phyloP scores from a whole-genome alignment of 78 protist genomes.

The Isochrysis galbana region DNA sequence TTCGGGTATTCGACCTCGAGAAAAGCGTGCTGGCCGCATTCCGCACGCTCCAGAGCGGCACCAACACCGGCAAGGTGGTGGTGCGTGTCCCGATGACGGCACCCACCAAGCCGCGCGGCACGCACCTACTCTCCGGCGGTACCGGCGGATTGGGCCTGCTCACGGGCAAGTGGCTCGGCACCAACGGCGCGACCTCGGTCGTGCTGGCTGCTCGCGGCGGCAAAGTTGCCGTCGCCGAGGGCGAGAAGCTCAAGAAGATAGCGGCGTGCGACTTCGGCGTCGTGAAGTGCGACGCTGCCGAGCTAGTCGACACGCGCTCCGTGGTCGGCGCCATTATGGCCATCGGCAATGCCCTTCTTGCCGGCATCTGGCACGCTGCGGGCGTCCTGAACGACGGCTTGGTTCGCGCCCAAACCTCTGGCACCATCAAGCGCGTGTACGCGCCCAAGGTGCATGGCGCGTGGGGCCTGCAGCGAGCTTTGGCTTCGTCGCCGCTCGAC shows the following conservation, averaged over 20 bases:
- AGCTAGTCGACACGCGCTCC: not conserved
- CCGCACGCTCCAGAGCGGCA: not conserved
- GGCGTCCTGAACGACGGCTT: slow-evolving; percentile 27
- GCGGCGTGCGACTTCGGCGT: not conserved
- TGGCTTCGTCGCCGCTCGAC: not conserved
- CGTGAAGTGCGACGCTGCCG: slow-evolving; percentile 1
- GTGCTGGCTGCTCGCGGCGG: not conserved
- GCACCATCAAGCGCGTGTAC: not conserved
- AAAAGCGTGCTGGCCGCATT: not conserved
- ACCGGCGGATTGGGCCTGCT: slow-evolving; percentile 31
- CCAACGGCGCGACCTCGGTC: not conserved
- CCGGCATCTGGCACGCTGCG: not conserved
- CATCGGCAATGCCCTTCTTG: not conserved
- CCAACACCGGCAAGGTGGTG: slow-evolving; percentile 39
- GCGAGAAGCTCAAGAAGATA: not conserved
- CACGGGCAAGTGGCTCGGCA: not conserved
- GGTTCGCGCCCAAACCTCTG: not conserved
- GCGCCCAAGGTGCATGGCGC: slow-evolving; percentile 21
- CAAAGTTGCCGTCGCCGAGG: not conserved
- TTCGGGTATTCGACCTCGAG: not conserved
- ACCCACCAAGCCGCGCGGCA: not conserved
- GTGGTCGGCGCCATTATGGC: not conserved
- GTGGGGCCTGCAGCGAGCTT: not conserved
- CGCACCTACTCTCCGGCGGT: slow-evolving; percentile 21
- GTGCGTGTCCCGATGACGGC: not conserved